These are phyloP conservation scores for Mrakia hoshinonis DNA, from an alignment of 768 basidiomycete genomes.

Conservation along the genomic window DNA sequence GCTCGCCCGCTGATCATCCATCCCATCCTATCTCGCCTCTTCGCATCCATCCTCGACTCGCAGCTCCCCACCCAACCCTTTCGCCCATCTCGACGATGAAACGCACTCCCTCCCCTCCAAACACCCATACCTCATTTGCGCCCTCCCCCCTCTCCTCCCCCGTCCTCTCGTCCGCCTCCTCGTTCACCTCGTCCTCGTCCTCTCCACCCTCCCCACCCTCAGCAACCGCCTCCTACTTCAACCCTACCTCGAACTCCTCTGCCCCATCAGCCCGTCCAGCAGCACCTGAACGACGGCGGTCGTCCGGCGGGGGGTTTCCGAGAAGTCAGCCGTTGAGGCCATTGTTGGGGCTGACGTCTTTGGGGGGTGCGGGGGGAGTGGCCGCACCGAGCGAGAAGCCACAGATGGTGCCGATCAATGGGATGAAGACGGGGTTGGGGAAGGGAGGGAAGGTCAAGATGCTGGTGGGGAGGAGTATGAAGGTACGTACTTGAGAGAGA, in stretches of 20 bases:
- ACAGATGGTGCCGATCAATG: neutral
- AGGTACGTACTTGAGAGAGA: neutral
- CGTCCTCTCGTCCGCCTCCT: neutral
- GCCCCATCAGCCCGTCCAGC: neutral
- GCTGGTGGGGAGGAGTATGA: conserved; percentile 8
- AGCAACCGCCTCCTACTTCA: neutral
- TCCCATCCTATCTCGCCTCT: too few relatives aligned
- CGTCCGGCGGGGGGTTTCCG: neutral
- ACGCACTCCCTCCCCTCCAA: neutral
- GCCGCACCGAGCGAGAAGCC: neutral
- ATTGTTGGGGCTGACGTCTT: neutral
- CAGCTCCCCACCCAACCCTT: conserved; percentile 1
- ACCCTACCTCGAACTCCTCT: neutral
- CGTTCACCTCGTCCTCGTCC: neutral
- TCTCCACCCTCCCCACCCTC: neutral
- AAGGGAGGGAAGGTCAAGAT: conserved; percentile 7
- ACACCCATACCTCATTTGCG: neutral
- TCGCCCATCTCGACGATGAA: neutral
- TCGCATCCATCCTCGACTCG: neutral
- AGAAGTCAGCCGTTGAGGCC: neutral
- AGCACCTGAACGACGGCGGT: neutral
- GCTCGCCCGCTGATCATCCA: too few relatives aligned
- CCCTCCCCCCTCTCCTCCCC: neutral
- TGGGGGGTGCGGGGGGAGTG: neutral
- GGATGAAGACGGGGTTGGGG: neutral